These are phyloP conservation scores for Xylaria telfairii DNA, from an alignment of 495 filamentous ascomycete species.

Conservation along the genomic window DNA sequence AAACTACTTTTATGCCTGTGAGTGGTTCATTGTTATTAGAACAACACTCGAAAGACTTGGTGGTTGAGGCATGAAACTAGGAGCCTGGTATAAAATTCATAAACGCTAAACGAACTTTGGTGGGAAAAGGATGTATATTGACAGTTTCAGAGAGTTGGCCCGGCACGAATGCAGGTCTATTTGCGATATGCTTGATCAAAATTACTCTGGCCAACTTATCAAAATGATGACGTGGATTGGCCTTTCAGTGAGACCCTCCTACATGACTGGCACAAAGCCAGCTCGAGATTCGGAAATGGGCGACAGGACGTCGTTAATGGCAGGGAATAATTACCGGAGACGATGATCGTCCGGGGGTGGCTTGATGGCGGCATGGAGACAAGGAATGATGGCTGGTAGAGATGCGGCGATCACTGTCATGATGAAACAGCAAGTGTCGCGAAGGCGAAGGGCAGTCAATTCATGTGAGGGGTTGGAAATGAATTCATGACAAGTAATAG, in stretches of 20 bases:
- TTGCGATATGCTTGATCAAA: neutral
- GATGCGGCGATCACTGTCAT: neutral
- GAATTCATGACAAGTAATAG: too few species aligned
- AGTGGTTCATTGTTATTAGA: too few species aligned
- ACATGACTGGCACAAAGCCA: neutral
- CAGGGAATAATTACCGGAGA: neutral
- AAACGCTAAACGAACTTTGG: too few species aligned
- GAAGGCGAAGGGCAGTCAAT: neutral
- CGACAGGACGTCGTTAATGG: neutral
- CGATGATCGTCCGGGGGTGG: slow-evolving; percentile 14
- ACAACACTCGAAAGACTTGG: too few species aligned
- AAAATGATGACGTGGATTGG: neutral
- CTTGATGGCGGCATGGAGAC: neutral
- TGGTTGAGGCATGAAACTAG: too few species aligned
- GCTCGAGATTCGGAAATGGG: neutral
- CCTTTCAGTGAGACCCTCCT: neutral
- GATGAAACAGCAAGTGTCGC: slow-evolving; percentile 16
- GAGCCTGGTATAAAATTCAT: too few species aligned
- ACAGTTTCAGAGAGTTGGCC: too few species aligned
- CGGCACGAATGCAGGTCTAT: too few species aligned
- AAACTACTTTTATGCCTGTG: too few species aligned
- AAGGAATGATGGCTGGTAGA: neutral
- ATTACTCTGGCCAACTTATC: neutral
- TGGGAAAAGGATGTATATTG: neutral
- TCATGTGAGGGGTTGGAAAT: neutral